These are phyloP conservation scores for Tilletiopsis washingtonensis DNA, from an alignment of 1,284 basidiomycete genomes.

Conservation along the genomic window DNA sequence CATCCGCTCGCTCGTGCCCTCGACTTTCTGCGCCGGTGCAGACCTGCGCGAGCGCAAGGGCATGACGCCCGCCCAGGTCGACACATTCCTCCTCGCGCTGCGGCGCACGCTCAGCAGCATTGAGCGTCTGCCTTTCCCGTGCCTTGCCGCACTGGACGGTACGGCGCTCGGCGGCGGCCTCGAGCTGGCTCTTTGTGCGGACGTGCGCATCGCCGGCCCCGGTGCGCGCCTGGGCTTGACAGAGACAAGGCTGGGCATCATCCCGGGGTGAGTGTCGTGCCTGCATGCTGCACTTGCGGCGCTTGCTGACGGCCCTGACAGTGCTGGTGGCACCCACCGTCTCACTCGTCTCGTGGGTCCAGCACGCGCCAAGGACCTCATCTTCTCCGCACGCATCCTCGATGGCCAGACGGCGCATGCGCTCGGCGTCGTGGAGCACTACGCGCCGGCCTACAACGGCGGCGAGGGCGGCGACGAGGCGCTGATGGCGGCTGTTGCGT, in stretches of 20 bases:
- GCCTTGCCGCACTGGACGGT: slow-evolving; percentile 85
- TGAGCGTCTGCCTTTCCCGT: slow-evolving; percentile 73
- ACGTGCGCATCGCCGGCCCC: slow-evolving; percentile 68
- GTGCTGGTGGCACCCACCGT: slow-evolving; percentile 83
- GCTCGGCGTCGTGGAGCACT: slow-evolving; percentile 71
- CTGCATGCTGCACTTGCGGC: too few species aligned
- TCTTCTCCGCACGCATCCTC: slow-evolving; percentile 67
- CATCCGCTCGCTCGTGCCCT: slow-evolving; percentile 18
- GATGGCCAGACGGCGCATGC: slow-evolving; percentile 63
- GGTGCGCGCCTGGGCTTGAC: slow-evolving; percentile 72
- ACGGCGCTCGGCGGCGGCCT: slow-evolving; percentile 85
- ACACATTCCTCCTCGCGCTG: slow-evolving; percentile 69
- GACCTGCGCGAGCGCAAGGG: slow-evolving; percentile 75
- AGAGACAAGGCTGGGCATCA: slow-evolving; percentile 79
- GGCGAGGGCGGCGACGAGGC: slow-evolving; percentile 11
- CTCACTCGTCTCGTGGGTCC: slow-evolving; percentile 71
- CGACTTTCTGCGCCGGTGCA: slow-evolving; percentile 68
- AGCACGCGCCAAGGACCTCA: slow-evolving; percentile 76
- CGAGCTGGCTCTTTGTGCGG: slow-evolving; percentile 77
- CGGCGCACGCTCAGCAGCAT: slow-evolving; percentile 65
- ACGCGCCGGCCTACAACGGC: slow-evolving; percentile 51
- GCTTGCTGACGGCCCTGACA: slow-evolving; percentile 5
- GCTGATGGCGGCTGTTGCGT: slow-evolving; percentile 11
- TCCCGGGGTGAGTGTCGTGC: slow-evolving; percentile 69
- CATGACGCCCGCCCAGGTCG: slow-evolving; percentile 59